Evolutionary conservation across 2,329 filamentous ascomycete genomes (phyloP), one percentile per base, ranked within the genome.

Genomic region (Westerdykella aurantiaca): DNA sequence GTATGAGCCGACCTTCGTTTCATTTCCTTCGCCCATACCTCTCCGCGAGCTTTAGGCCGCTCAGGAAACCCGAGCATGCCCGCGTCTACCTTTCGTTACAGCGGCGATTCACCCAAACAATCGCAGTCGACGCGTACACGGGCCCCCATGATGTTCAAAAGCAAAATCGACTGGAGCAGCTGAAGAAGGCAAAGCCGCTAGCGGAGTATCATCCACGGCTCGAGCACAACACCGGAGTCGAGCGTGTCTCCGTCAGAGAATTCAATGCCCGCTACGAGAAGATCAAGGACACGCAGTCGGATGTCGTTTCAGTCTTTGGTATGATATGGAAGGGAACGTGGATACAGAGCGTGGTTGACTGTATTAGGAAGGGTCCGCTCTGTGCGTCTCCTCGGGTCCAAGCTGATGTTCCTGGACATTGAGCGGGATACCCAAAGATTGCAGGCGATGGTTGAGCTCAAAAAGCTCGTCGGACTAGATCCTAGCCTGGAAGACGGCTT

Each of bases 391-490:
- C 78, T 81, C 43, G 83, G 90, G 53, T 83, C 80, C 55, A 88
- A 86, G 68, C 81, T 98, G 55, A 74, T 88, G 50, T 98, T 98
- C 67, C 67, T 96, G 53, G 86, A 93, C 68, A 71, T 97, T 39
- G 74, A 82, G 53, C 82, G 88, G 64, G 81, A 88, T 61, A 84
- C 82, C 45, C 71, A 81, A 53, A 79, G 77, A 51, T 68, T 94
- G 29, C 93, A 98, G 69, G 77, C 83, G 48, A 81, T 95, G 72
- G 77, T 86, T 66, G 86, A 86, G 67, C 75, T 83, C 55, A 74
- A 75, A 46, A 78, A 74, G 41, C 60, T 76, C 48, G 62, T 63
- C 13, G 31, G 41, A 13, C 47, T 59, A n/a, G 48, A 64, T n/a
- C 67, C 58, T 14, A 53, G 69, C 9, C 57, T 64, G 4, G 52